phyloP scores from a whole-genome alignment of 257 asterid genomes.

The Striga asiatica region DNA sequence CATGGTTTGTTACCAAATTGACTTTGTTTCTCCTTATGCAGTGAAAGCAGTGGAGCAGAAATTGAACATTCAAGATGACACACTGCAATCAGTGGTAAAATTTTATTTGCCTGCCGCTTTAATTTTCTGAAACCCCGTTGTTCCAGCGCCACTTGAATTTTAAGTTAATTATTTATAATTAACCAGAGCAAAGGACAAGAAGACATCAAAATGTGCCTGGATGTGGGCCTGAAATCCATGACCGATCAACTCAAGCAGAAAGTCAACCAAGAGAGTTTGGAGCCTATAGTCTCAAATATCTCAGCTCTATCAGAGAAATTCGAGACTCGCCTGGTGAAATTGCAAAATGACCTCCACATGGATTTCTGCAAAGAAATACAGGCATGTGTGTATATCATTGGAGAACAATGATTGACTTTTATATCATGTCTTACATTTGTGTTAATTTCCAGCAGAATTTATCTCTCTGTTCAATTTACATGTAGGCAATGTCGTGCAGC shows the following conservation, averaged over 20 bases:
- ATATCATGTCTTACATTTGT: conserved; percentile 15
- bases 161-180: conserved; percentile 21
- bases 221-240: conserved; percentile 39
- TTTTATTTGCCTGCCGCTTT: conserved; percentile 15
- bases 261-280: conserved; percentile 30
- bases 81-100: conserved; percentile 62
- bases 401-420: conserved; percentile 1
- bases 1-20: neutral
- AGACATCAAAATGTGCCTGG: conserved; percentile 54
- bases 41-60: conserved; percentile 64
- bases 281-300: conserved; percentile 32
- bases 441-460: conserved; percentile 13
- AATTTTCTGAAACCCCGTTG: conserved; percentile 4
- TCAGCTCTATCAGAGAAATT: conserved; percentile 44
- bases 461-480: conserved; percentile 18
- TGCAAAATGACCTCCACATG: conserved; percentile 39
- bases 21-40: conserved; percentile 27
- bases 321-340: conserved; percentile 38
- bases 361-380: conserved; percentile 50
- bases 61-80: conserved; percentile 48
- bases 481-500: conserved; percentile 49
- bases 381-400: conserved; percentile 31
- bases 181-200: conserved; percentile 71
- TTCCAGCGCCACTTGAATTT: conserved; percentile 10
- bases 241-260: conserved; percentile 43